These are phyloP conservation scores for Symbiodinium pilosum DNA, from an alignment of 73 alveolate species.

Conservation along the genomic window DNA sequence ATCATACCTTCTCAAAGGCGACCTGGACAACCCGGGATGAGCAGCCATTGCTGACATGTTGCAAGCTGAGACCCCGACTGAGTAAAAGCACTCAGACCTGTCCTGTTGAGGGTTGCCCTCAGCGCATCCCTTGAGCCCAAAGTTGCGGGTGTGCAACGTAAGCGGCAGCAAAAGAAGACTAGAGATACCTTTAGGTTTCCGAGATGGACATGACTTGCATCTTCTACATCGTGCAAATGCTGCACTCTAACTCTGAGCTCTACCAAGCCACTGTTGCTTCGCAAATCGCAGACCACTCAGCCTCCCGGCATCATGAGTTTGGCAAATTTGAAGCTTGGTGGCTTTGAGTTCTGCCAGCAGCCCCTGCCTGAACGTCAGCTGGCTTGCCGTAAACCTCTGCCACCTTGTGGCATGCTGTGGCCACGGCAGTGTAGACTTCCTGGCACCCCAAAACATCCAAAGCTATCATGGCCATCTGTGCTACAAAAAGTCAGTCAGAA, in stretches of 20 bases:
- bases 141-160: not conserved
- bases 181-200: not conserved
- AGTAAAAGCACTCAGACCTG: slow-evolving; percentile 21
- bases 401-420: not conserved
- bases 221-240: too few species aligned
- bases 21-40: not conserved
- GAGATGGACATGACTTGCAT: not conserved
- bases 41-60: not conserved
- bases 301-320: too few species aligned
- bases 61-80: not conserved
- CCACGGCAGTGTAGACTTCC: slow-evolving; percentile 39
- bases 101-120: slow-evolving; percentile 31
- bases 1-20: not conserved
- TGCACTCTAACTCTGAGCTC: not conserved
- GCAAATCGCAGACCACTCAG: slow-evolving; percentile 45
- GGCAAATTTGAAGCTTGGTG: too few species aligned
- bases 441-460: not conserved
- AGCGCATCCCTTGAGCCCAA: slow-evolving; percentile 64
- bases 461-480: too few species aligned
- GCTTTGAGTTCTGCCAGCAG: too few species aligned
- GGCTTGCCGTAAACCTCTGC: slow-evolving; percentile 38
- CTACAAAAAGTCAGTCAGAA: too few species aligned
- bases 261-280: slow-evolving; percentile 36
- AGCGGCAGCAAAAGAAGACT: not conserved
- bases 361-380: slow-evolving; percentile 27